phyloP scores from a whole-genome alignment of 2,329 filamentous ascomycete genomes.

The Teratosphaeria gauchensis region DNA sequence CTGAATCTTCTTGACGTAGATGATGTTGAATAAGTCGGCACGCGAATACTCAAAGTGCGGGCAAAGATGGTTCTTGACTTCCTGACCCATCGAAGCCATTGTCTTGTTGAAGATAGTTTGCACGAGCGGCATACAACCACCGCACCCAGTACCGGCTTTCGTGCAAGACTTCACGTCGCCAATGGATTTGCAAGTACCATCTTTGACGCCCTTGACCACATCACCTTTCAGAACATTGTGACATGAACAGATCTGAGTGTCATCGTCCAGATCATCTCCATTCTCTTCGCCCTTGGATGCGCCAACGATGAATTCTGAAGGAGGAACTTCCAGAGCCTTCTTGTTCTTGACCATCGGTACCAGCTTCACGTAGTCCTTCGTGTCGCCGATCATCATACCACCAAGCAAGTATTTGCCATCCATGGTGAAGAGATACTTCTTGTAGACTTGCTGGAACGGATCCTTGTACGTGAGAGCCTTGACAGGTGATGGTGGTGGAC shows the following conservation, averaged over 20 bases:
- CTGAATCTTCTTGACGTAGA: conserved; percentile 68
- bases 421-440: conserved; percentile 83
- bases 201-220: conserved; percentile 61
- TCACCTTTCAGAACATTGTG: conserved; percentile 88
- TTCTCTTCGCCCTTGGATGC: conserved; percentile 66
- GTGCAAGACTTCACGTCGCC: conserved; percentile 81
- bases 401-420: conserved; percentile 85
- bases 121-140: conserved; percentile 80
- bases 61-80: conserved; percentile 80
- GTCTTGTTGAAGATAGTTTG: conserved; percentile 84
- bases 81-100: conserved; percentile 75
- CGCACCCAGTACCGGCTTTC: conserved; percentile 84
- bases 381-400: conserved; percentile 97
- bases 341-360: conserved; percentile 79
- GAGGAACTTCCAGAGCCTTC: conserved; percentile 67
- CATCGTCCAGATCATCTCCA: conserved; percentile 68
- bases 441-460: conserved; percentile 80
- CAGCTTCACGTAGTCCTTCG: conserved; percentile 79
- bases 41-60: conserved; percentile 75
- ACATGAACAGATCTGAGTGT: conserved; percentile 84
- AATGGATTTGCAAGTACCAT: conserved; percentile 70
- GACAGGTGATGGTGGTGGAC: conserved; percentile 51
- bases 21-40: conserved; percentile 81
- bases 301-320: conserved; percentile 75
- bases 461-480: conserved; percentile 84